Evolutionary conservation across 2,329 filamentous ascomycete genomes (phyloP).

Genomic region (Basipetospora chlamydospora): DNA sequence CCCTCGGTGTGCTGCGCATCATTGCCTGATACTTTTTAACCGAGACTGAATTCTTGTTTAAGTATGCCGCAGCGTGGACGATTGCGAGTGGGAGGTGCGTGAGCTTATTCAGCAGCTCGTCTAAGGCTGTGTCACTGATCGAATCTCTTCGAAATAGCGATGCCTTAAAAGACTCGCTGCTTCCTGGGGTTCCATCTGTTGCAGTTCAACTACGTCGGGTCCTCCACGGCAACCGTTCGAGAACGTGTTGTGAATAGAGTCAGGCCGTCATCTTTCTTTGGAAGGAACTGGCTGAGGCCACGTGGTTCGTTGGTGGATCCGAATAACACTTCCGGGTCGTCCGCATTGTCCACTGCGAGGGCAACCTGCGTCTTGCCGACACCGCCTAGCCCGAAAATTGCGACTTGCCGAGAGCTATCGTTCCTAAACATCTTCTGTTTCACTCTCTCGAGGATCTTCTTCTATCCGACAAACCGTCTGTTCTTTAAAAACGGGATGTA

Average conservation of each 20-base stretch:
- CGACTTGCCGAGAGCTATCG: background rate
- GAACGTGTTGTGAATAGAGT: constrained; percentile 2
- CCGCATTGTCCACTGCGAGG: background rate
- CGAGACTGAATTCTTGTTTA: no score
- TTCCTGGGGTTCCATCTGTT: no score
- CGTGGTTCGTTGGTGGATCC: background rate
- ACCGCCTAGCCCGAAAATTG: background rate
- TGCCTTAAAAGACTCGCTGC: no score
- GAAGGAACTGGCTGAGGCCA: background rate
- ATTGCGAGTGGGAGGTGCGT: no score
- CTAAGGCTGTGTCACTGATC: no score
- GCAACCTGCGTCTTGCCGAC: background rate
- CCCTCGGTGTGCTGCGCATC: no score
- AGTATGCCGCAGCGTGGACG: no score
- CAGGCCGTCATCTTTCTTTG: background rate
- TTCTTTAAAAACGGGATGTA: background rate
- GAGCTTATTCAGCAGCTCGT: no score
- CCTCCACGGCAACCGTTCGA: no score
- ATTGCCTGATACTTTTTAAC: no score
- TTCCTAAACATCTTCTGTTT: background rate
- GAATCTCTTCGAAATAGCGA: no score
- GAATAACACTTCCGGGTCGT: background rate
- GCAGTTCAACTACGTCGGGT: no score
- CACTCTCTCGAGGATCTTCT: background rate
- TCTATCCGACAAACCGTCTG: background rate